Evolutionary conservation across 2,329 filamentous ascomycete genomes (phyloP), one percentile per base, ranked within the genome.

Genomic region (Trichophyton benhamiae): DNA sequence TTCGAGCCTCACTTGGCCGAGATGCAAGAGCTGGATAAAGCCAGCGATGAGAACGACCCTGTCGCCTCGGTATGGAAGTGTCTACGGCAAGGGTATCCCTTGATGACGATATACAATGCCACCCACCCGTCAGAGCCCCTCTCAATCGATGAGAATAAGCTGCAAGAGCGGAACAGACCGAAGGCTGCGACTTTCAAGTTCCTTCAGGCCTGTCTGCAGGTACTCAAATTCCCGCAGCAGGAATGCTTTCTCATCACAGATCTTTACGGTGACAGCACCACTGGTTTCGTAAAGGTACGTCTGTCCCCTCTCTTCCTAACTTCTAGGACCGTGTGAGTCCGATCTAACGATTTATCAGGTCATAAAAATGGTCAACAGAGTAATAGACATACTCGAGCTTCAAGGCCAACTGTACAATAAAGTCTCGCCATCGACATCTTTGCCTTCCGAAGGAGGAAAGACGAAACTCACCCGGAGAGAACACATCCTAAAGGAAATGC

Each of bases 121-220:
- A 80, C 95, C 60, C 83, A 86, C 66, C 91, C 91, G 0, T 79
- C 80, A 3, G 83, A 84, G 61, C 83, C 81, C 15, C 79, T 96
- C 60, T 80, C 82, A 63, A 81, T 91, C 36, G 87, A 89, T 64
- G 81, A 87, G 53, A 74, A 78, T 49, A 81, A 79, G 63, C 77
- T 83, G 27, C 76, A 82, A 33, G 88, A 90, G 68, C 81, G 83
- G 65, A 95, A 92, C 71, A 84, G 86, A 65, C 85, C 89, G 61
- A 96, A 97, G 75, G 85, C 88, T 62, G 89, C 91, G 63, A 87
- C 92, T 22, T 95, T 95, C 78, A 91, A 91, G 70, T 97, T 99
- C 72, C 83, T 96, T 63, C 86, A 95, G 72, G 91, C 89, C 25
- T 96, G 91, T 73, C 81, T 95, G 70, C 85, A 86, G 67, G 88